phyloP scores from a whole-genome alignment of 345 rosid species.

The Aethionema arabicum region DNA sequence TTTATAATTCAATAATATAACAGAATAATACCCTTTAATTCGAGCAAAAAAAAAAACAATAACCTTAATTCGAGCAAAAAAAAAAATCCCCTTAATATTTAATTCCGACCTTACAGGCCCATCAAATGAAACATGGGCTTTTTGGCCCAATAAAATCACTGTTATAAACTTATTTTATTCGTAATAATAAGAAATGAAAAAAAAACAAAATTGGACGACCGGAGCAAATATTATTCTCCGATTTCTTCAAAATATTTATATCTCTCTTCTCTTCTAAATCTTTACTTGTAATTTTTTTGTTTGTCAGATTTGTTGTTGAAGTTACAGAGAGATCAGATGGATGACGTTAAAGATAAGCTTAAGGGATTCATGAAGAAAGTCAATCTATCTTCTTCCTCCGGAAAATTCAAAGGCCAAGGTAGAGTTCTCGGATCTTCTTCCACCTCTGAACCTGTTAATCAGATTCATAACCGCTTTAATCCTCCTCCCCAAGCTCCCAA shows the following conservation, averaged over 20 bases:
- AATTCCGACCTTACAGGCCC: neutral
- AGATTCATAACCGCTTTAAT: slow-evolving; percentile 44
- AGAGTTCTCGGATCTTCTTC: slow-evolving; percentile 78
- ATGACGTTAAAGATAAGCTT: slow-evolving; percentile 78
- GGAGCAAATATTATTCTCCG: slow-evolving; percentile 10
- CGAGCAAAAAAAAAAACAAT: too few species aligned
- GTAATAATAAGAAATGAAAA: neutral
- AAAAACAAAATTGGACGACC: slow-evolving; percentile 10
- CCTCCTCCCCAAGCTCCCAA: slow-evolving; percentile 42
- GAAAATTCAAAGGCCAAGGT: slow-evolving; percentile 88
- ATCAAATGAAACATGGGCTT: neutral
- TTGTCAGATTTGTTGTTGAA: neutral
- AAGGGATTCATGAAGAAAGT: slow-evolving; percentile 92
- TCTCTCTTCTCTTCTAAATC: too few species aligned
- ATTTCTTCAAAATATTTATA: neutral
- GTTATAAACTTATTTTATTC: neutral
- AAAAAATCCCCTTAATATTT: too few species aligned
- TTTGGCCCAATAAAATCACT: neutral
- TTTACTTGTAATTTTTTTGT: neutral
- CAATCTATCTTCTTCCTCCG: slow-evolving; percentile 66
- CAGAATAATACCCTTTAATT: too few species aligned
- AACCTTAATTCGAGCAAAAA: too few species aligned
- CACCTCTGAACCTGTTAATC: slow-evolving; percentile 52
- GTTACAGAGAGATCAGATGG: slow-evolving; percentile 45
- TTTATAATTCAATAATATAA: too few species aligned